These are phyloP conservation scores for Claviceps citrina DNA, from an alignment of 2,329 filamentous ascomycete species.

Conservation along the genomic window DNA sequence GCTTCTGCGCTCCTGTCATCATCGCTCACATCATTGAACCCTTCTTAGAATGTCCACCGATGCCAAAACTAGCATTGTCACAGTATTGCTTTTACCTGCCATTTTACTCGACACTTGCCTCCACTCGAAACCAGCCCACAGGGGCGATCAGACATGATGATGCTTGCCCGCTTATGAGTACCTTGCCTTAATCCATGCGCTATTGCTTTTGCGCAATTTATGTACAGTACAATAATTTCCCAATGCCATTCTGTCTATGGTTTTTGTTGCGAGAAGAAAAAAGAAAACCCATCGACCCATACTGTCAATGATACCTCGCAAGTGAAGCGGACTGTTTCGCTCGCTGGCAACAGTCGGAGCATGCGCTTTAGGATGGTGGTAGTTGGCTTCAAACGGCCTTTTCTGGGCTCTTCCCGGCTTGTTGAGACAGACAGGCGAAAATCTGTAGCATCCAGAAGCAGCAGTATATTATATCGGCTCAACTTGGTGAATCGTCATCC, in stretches of 20 bases:
- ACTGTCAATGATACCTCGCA: background rate
- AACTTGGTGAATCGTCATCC: constrained; percentile 28
- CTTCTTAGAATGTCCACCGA: background rate
- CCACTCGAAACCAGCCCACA: too few species aligned
- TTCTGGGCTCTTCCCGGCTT: background rate
- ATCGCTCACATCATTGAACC: too few species aligned
- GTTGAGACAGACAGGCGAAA: background rate
- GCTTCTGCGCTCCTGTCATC: too few species aligned
- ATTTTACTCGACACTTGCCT: too few species aligned
- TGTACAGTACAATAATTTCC: background rate
- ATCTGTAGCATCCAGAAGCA: background rate
- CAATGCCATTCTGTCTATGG: background rate
- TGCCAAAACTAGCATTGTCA: background rate
- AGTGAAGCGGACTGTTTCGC: background rate
- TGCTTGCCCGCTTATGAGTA: background rate
- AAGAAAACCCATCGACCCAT: background rate
- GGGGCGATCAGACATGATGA: background rate
- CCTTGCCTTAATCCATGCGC: background rate
- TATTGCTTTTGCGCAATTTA: background rate
- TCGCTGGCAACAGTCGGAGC: background rate
- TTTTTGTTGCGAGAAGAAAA: background rate
- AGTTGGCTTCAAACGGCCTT: background rate
- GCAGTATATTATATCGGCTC: background rate
- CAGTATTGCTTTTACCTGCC: background rate
- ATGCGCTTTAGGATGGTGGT: background rate